A percentile compares a stretch with the other conserved stretches of the same genome.
phyloP scores from a whole-genome alignment of 305 asterid species.

The Solanum hybrid region DNA sequence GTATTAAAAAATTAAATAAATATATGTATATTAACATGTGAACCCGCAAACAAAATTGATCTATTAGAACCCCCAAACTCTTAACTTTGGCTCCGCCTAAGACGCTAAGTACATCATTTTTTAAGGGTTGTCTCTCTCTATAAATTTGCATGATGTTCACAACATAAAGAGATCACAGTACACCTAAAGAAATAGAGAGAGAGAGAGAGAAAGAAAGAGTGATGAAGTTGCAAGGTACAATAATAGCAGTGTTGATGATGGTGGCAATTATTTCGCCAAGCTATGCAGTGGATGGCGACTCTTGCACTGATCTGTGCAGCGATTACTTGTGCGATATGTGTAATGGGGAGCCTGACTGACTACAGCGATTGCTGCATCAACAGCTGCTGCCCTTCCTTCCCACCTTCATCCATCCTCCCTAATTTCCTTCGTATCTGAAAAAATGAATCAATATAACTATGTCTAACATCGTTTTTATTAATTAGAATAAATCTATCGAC shows the following conservation, averaged over 20 bases:
- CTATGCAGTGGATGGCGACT: neutral
- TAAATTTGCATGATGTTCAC: neutral
- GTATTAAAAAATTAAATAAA: too few relatives aligned
- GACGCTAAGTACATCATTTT: too few relatives aligned
- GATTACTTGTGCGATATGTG: neutral
- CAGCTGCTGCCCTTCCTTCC: neutral
- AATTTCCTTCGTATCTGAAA: neutral
- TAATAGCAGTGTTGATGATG: neutral
- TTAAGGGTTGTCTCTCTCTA: neutral
- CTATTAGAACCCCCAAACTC: too few relatives aligned
- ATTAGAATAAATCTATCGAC: too few relatives aligned
- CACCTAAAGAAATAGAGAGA: neutral
- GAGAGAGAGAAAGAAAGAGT: neutral
- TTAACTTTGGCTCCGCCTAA: too few relatives aligned
- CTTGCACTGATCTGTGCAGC: neutral
- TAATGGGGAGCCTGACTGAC: neutral
- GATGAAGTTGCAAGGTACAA: neutral
- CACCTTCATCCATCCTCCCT: neutral
- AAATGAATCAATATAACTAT: too few relatives aligned
- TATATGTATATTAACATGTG: too few relatives aligned
- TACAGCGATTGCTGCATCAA: neutral
- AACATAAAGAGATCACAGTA: neutral
- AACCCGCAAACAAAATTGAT: too few relatives aligned
- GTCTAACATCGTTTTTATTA: neutral
- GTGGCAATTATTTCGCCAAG: neutral